Percentiles rank a stretch among this genome's conserved stretches.
These are phyloP conservation scores for Immersiella caudata DNA, from an alignment of 495 filamentous ascomycete genomes.

Conservation along the genomic window DNA sequence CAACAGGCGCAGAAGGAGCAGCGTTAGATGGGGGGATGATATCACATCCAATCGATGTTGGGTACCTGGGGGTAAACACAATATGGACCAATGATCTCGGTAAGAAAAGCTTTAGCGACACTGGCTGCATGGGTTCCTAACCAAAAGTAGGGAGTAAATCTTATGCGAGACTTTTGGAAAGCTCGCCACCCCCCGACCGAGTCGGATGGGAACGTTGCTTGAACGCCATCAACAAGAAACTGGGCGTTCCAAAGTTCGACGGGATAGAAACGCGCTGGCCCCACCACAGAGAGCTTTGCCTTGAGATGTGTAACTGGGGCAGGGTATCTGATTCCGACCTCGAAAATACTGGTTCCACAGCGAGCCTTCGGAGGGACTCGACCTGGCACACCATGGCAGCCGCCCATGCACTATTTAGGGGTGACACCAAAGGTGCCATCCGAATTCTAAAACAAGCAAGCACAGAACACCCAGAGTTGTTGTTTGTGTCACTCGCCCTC, in stretches of 20 bases:
- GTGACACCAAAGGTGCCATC: slow-evolving; percentile 62
- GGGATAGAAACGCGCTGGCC: slow-evolving; percentile 63
- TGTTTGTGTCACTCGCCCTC: slow-evolving; percentile 58
- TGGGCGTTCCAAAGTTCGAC: slow-evolving; percentile 46
- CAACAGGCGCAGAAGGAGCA: slow-evolving; percentile 63
- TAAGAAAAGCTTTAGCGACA: slow-evolving; percentile 35
- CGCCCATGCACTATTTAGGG: slow-evolving; percentile 74
- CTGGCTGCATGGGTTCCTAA: not conserved
- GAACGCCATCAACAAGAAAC: slow-evolving; percentile 48
- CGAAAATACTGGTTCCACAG: slow-evolving; percentile 46
- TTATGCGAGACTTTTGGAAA: slow-evolving; percentile 47
- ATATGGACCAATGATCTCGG: slow-evolving; percentile 81
- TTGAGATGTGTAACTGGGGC: slow-evolving; percentile 76
- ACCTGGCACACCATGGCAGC: slow-evolving; percentile 81
- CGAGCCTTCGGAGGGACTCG: slow-evolving; percentile 59
- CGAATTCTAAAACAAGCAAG: slow-evolving; percentile 54
- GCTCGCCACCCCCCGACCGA: slow-evolving; percentile 42
- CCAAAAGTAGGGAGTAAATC: slow-evolving; percentile 39
- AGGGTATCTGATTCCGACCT: slow-evolving; percentile 60
- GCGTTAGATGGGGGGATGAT: slow-evolving; percentile 74
- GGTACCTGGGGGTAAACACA: slow-evolving; percentile 78
- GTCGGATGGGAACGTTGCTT: slow-evolving; percentile 54
- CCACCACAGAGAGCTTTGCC: slow-evolving; percentile 75
- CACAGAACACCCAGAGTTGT: slow-evolving; percentile 49
- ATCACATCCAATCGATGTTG: slow-evolving; percentile 72